Base-by-base conservation (phyloP, 306 rosid species). In the Trifolium repens region DNA sequence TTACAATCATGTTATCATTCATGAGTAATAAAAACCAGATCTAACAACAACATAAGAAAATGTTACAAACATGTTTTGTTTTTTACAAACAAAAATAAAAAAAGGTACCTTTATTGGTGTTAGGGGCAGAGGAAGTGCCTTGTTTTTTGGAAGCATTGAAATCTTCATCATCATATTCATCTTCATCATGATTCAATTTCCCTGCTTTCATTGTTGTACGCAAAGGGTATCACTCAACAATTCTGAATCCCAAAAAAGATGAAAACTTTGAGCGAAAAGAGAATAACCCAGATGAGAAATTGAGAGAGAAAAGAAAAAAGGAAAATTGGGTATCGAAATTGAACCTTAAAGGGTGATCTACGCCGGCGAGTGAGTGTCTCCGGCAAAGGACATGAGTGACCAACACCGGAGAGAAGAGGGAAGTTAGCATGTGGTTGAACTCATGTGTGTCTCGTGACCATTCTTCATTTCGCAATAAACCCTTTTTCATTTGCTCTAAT, bases 111-210 rank as follows among this genome's bases (percentile, higher is more conserved):
- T 89, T 92, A 72, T 64, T 83, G 84, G 71, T 67, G 60, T 84
- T 84, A 30, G 79, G 78, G 46, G 83, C 80, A 76, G 96, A 96
- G 61, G 99, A 90, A 80, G 91, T 80, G 4, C 89, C 97, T 26
- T 92, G 96, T 74, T 84, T 90, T 67, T 81, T 89, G 11, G 90
- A 84, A 52, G 92, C 80, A 65, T 75, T 88, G 69, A 88, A 85
- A 11, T 88, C 99, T 8, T 89, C 99, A 0, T 92, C 96, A 27
- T 96, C 99, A 84, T 86, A 96, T 80, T 90, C 99, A 6, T 92
- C 97, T 50, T 96, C 99, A 63, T 92, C 96, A 47, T 80, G 92
- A 42, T 72, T 88, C 73, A 86, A 85, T 72, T 96, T 96, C 63
- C 88, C 92, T 16, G 90, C 83, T 85, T 93, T 92, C 99, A 96